Percentiles rank a stretch among this genome's conserved stretches.
These are phyloP conservation scores for Zymoseptoria pseudotritici DNA, from an alignment of 2,329 filamentous ascomycete genomes.

Conservation along the genomic window DNA sequence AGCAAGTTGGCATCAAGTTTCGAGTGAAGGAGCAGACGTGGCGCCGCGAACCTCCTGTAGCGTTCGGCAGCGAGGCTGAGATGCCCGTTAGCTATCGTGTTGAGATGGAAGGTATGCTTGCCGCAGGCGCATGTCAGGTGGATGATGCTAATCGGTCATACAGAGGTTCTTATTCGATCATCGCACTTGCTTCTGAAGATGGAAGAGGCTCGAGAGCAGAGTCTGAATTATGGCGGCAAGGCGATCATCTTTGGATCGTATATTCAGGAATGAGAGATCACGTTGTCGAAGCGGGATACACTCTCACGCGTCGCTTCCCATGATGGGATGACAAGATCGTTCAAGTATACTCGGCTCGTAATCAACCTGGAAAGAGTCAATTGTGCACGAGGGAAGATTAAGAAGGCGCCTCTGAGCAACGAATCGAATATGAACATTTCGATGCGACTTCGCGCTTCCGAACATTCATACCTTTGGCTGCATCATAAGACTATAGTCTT, in stretches of 20 bases:
- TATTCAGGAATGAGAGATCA: not conserved
- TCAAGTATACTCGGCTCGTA: not conserved
- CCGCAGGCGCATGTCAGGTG: not conserved
- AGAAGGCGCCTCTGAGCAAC: not conserved
- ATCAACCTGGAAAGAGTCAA: too few species aligned
- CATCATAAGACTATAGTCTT: not conserved
- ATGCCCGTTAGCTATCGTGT: slow-evolving; percentile 62
- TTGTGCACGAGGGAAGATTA: too few species aligned
- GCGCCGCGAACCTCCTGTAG: slow-evolving; percentile 43
- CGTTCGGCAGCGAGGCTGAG: slow-evolving; percentile 55
- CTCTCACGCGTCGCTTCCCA: too few species aligned
- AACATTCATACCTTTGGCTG: not conserved
- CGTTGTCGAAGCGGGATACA: not conserved
- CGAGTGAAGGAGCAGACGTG: slow-evolving; percentile 50
- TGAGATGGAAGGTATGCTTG: slow-evolving; percentile 59
- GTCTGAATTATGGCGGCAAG: slow-evolving; percentile 54
- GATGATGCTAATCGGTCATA: slow-evolving; percentile 6
- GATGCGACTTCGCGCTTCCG: not conserved
- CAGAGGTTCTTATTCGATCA: slow-evolving; percentile 61
- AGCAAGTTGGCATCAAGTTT: slow-evolving; percentile 61
- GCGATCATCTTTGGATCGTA: slow-evolving; percentile 57
- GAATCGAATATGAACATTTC: not conserved
- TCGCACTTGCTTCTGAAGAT: slow-evolving; percentile 56
- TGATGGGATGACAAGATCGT: not conserved
- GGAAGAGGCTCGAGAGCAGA: slow-evolving; percentile 57